Evolutionary conservation across 225 moss, liverwort and hornwort species (phyloP).

Genomic region (Ulota crispa): DNA sequence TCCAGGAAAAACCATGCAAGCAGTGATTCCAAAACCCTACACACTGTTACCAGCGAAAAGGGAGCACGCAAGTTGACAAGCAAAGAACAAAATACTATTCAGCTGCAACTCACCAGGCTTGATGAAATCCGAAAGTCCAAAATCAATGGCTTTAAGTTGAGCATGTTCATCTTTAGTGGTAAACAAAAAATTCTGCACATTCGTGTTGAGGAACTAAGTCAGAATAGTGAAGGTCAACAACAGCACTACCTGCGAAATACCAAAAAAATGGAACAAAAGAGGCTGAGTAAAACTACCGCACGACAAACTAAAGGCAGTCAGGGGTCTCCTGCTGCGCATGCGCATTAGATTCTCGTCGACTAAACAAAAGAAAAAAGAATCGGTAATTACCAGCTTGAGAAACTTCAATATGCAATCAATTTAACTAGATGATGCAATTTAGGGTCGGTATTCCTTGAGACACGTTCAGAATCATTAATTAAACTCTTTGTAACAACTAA

Average conservation of each 20-base stretch:
- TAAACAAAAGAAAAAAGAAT: not conserved
- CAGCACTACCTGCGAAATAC: not conserved
- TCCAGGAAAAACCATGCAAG: not conserved
- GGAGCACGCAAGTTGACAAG: not conserved
- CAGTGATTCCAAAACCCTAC: not conserved
- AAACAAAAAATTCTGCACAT: constrained; percentile 81
- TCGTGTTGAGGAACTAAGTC: not conserved
- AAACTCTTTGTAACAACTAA: not conserved
- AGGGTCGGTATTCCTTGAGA: not conserved
- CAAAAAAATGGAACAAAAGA: not conserved
- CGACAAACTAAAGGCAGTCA: not conserved
- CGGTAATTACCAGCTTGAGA: not conserved
- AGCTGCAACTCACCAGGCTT: constrained; percentile 65
- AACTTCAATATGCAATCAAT: not conserved
- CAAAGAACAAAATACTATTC: not conserved
- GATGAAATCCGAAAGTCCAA: constrained; percentile 92
- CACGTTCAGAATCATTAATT: not conserved
- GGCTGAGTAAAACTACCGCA: not conserved
- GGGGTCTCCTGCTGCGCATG: not conserved
- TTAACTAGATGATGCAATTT: not conserved
- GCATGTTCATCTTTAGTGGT: constrained; percentile 88
- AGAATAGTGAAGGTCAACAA: not conserved
- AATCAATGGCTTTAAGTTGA: constrained; percentile 88
- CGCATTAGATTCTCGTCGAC: not conserved
- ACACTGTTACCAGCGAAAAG: not conserved